Base-by-base conservation (phyloP, 805 yeast genomes). In the Lachancea cidri region DNA sequence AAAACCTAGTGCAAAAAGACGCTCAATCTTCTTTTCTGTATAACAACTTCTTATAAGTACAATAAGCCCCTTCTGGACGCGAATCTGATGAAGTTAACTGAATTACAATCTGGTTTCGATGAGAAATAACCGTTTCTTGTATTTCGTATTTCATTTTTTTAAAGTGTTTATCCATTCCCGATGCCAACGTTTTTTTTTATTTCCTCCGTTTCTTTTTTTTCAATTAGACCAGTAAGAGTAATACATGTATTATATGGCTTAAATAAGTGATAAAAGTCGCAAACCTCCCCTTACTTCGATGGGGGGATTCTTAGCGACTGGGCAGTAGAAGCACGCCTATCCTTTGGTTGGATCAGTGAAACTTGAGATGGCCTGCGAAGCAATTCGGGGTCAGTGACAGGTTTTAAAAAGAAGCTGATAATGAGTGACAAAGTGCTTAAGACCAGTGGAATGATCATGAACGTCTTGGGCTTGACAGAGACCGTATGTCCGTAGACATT, bases 401-500 rank as follows among this genome's bases (percentile, higher is more conserved):
- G 38, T 14, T 42, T 46, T 17, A 63, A 47, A 31, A 53, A 49
- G 16, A 43, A 46, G 5, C 58, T 41, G 13, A 49, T 31, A 2
- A 48, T 14, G 11, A 50, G 27, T 1, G 60, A 53, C 4, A 45
- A 5, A 2, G 43, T 15, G 7, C 57, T 48, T 9, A 48, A 44
- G 1, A 38, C 20, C 4, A 57, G 33, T 2, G 65, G 64, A 1
- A 65, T 24, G 27, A 48, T 47, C 35, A 75, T 54, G 6, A 70
- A 69, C 9, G 64, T 29, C 31, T 56, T 60, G 1, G 79, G 76
- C 7, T 54, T 49, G n/a, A 40, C 42, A 2, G 62, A 52, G 13
- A 75, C 63, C 0, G 77, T 71, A 1, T 52, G 38, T 0, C 75
- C 67, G 48, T 82, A 83, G 17, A 79, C 39, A 2, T 65, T 60